Percentiles rank a stretch among this genome's conserved stretches.
phyloP scores from a whole-genome alignment of 306 rosid genomes.

The Ochetophila trinervis region DNA sequence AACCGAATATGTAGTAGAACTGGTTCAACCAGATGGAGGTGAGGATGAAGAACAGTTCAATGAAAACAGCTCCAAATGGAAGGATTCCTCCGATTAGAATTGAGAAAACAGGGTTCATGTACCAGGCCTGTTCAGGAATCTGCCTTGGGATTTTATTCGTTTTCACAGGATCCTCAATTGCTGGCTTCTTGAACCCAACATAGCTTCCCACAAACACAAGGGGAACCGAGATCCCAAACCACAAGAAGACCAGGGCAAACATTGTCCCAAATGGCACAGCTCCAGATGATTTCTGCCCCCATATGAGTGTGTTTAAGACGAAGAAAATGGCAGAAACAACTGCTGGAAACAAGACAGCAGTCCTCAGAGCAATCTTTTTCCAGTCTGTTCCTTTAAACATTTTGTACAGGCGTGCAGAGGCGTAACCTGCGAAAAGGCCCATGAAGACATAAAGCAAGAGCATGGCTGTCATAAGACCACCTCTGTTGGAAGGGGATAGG shows the following conservation, averaged over 20 bases:
- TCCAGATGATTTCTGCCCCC: slow-evolving; percentile 99
- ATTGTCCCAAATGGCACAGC: slow-evolving; percentile 98
- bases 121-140: slow-evolving; percentile 99
- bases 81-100: slow-evolving; percentile 94
- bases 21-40: slow-evolving; percentile 99
- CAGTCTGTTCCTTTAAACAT: slow-evolving; percentile 94
- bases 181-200: slow-evolving; percentile 92
- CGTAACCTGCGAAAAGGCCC: slow-evolving; percentile 90
- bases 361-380: slow-evolving; percentile 79
- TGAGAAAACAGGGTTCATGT: slow-evolving; percentile 90
- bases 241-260: slow-evolving; percentile 89
- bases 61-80: slow-evolving; percentile 97
- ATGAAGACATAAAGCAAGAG: slow-evolving; percentile 96
- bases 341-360: slow-evolving; percentile 82
- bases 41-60: slow-evolving; percentile 95
- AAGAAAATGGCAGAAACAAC: slow-evolving; percentile 65
- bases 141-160: slow-evolving; percentile 98
- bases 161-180: slow-evolving; percentile 94
- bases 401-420: slow-evolving; percentile 85
- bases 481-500: slow-evolving; percentile 97
- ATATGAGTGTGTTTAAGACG: slow-evolving; percentile 70
- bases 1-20: slow-evolving; percentile 96
- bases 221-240: slow-evolving; percentile 99
- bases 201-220: slow-evolving; percentile 92
- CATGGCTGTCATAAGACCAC: slow-evolving; percentile 97